phyloP scores from a whole-genome alignment of 192 early-diverging fungal genomes.

The Diversispora epigaea region DNA sequence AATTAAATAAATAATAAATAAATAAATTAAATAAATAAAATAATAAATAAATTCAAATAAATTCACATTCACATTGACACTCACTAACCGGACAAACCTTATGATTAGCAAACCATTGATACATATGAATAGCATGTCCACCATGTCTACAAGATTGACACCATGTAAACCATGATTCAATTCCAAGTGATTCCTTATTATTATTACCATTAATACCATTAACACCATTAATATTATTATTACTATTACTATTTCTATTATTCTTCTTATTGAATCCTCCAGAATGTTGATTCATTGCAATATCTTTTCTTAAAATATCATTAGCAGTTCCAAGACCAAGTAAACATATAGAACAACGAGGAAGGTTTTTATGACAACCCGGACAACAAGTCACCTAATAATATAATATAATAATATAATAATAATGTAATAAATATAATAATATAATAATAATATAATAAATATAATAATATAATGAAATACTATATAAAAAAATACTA shows the following conservation, averaged over 20 bases:
- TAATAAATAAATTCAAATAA: too few species aligned
- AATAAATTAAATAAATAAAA: too few species aligned
- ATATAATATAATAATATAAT: too few species aligned
- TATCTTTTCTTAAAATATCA: slow-evolving; percentile 52
- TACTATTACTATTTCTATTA: not conserved
- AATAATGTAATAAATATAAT: not conserved
- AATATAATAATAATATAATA: not conserved
- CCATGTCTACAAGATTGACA: slow-evolving; percentile 97
- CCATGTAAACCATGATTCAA: slow-evolving; percentile 97
- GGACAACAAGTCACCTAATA: slow-evolving; percentile 65
- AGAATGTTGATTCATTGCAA: slow-evolving; percentile 36
- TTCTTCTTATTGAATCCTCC: not conserved
- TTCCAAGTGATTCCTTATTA: slow-evolving; percentile 53
- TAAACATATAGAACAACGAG: slow-evolving; percentile 65
- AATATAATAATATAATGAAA: not conserved
- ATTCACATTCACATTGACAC: slow-evolving; percentile 71
- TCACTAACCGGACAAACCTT: slow-evolving; percentile 87
- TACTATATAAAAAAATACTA: too few species aligned
- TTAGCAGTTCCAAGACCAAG: slow-evolving; percentile 65
- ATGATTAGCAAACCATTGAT: slow-evolving; percentile 89
- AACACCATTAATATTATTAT: not conserved
- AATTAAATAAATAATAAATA: too few species aligned
- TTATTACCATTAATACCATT: not conserved
- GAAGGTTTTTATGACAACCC: slow-evolving; percentile 61
- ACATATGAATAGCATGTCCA: slow-evolving; percentile 88